Conservation (phyloP, 23 red algal genomes). For the Gracilaria gracilis region DNA sequence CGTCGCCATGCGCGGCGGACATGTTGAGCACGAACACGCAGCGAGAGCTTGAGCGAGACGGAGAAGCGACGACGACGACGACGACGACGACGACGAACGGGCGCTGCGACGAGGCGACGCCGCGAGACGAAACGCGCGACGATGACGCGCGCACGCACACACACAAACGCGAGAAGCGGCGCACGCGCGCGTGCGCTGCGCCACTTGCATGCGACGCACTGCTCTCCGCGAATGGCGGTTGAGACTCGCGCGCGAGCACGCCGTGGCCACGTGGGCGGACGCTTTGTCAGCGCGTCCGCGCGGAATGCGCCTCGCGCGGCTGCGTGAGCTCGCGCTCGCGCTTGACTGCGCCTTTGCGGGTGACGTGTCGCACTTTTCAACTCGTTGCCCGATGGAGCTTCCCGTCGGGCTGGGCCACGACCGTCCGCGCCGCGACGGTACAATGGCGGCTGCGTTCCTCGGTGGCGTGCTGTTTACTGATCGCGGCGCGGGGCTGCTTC, state of each 20-base stretch:
- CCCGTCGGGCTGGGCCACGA: no score
- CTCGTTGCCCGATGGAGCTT: no score
- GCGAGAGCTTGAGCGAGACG: not conserved
- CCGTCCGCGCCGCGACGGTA: no score
- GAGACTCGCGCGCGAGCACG: not conserved
- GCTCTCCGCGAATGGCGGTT: conserved; percentile 10
- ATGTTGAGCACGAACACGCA: not conserved
- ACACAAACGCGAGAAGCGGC: no score
- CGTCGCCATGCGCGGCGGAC: not conserved
- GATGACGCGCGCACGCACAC: not conserved
- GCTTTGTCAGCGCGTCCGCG: not conserved
- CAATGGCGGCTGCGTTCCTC: no score
- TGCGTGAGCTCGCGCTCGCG: no score
- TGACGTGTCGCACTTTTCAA: no score
- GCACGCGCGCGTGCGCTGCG: no score
- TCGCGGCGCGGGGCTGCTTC: no score
- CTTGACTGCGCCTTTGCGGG: no score
- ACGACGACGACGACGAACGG: not conserved
- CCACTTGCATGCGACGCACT: not conserved
- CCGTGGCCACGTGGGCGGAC: conserved; percentile 26
- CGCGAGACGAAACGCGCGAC: not conserved
- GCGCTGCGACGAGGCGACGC: no score
- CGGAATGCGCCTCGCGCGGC: not conserved
- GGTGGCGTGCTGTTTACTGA: no score
- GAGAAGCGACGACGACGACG: not conserved